Base-by-base conservation (phyloP, 495 filamentous ascomycete genomes). In the Schizothecium vesticola region DNA sequence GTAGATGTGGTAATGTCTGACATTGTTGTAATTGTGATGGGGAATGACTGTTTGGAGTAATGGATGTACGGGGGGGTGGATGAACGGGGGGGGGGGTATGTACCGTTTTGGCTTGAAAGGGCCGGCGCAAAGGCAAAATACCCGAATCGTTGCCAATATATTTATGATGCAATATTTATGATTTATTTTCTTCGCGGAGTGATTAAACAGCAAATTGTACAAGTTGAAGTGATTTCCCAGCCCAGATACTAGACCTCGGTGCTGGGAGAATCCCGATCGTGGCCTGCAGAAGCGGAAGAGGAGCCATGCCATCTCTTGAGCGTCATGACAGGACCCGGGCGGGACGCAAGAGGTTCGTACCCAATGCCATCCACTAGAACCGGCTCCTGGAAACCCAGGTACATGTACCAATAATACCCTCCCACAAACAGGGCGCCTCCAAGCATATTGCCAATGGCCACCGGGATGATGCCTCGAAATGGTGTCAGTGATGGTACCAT, bases 381-480 rank as follows among this genome's bases (percentile, higher is more conserved):
- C 5, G 64, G 62, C 67, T 71, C 61, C 16, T 64, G 61, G 43
- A 60, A 67, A 29, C 43, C 43, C 43, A 86, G 72, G 65, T 81
- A 83, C 76, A 86, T 82, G 61, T 82, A 85, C 79, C 80, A 86
- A 70, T 85, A 86, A 59, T 81, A 83, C 1, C 65, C 71, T 67
- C 80, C 82, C 58, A 76, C 80, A 70, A 87, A 87, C 1, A 84
- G 24, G 2, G 76, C 81, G 19, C 85, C 85, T 4, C 86, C 87
- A 13, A 90, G 67, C 56, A 85, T 81, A 68, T 89, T 90, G 1
- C 87, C 86, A 22, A 89, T 64, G n/a, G 83, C 59, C 3, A 85
- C 80, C 1, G 88, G 88, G 59, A 89, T 87, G 60, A 88, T 85
- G 21, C 82, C 71, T 75, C 43, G 33, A 25, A 19, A 23, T 1